Base-by-base conservation (phyloP, 345 rosid genomes). In the Brassica juncea region DNA sequence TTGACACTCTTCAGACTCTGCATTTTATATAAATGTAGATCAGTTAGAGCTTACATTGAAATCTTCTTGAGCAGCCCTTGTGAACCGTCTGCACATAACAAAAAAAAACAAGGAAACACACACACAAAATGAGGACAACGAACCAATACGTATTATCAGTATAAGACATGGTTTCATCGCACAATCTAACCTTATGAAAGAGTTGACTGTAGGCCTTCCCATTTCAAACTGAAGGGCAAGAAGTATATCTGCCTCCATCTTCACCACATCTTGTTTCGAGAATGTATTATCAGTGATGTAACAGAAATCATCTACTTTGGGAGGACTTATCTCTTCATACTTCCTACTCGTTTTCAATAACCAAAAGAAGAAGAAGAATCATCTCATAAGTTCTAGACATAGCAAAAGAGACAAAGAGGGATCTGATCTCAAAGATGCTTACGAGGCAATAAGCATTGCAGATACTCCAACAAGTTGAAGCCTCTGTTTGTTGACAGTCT, bases 401-500 rank as follows among this genome's bases (percentile, higher is more conserved):
- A 30, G 3, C 15, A 14, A 57, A 15, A 31, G 65, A 60, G 9
- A 44, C 3, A 32, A 30, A 47, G 14, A 72, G 16, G n/a, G 68
- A 28, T 27, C 12, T 57, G 3, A 5, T 31, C 14, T 59, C 4
- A 5, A 5, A 77, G 66, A 58, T 4, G 6, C 97, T 89, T 89
- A 90, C 95, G 91, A 88, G 68, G 97, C 94, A 77, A 92, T 88
- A 49, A 89, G 94, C 97, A 91, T 91, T 0, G 94, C 81, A 31
- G 96, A 87, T 77, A 90, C 90, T 27, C 97, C 96, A 4, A 90
- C 84, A 0, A 92, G 86, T 78, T 86, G 92, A 78, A 92, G 97
- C 59, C 21, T 89, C 66, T 92, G 86, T 31, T 89, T 82, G 15
- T 82, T 76, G 15, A 87, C 67, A 52, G 70, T 74, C 80, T 81